Evolutionary conservation across 2,329 filamentous ascomycete genomes (phyloP).

Genomic region (Amauroascus niger): DNA sequence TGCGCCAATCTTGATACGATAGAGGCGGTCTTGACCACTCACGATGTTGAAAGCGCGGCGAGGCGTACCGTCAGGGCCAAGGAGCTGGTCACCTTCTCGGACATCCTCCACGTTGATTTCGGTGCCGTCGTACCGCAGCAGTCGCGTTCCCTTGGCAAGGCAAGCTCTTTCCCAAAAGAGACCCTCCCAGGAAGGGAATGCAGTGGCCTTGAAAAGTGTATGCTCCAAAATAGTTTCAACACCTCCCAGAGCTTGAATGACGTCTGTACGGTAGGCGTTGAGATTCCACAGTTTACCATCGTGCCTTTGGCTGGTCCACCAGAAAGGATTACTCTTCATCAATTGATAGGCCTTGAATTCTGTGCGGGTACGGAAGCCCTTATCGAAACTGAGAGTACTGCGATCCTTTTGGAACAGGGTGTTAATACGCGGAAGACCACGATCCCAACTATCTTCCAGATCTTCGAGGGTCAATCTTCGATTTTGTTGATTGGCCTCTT

Average conservation of each 20-base stretch:
- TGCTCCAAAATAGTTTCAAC: constrained; percentile 97
- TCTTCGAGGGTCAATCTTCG: constrained; percentile 89
- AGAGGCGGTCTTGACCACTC: constrained; percentile 40
- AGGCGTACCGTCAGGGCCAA: constrained; percentile 42
- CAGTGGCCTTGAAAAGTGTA: constrained; percentile 91
- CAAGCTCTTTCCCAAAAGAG: constrained; percentile 73
- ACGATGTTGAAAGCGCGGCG: constrained; percentile 45
- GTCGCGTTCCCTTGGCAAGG: constrained; percentile 38
- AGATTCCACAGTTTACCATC: constrained; percentile 97
- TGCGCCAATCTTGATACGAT: constrained; percentile 40
- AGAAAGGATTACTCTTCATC: constrained; percentile 99
- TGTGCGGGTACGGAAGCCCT: constrained; percentile 87
- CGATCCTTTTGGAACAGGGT: constrained; percentile 98
- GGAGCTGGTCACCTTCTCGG: constrained; percentile 41
- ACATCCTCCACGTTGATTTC: constrained; percentile 43
- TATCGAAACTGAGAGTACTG: constrained; percentile 94
- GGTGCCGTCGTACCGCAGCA: constrained; percentile 39
- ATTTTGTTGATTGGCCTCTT: constrained; percentile 96
- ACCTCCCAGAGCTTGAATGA: constrained; percentile 90
- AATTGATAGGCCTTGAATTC: constrained; percentile 98
- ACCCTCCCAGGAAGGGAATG: constrained; percentile 94
- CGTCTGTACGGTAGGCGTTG: constrained; percentile 90
- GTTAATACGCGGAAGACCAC: constrained; percentile 93
- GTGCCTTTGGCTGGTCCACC: constrained; percentile 97
- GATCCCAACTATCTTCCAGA: constrained; percentile 96